phyloP scores from a whole-genome alignment of 257 asterid genomes.

The Nicotiana noctiflora region DNA sequence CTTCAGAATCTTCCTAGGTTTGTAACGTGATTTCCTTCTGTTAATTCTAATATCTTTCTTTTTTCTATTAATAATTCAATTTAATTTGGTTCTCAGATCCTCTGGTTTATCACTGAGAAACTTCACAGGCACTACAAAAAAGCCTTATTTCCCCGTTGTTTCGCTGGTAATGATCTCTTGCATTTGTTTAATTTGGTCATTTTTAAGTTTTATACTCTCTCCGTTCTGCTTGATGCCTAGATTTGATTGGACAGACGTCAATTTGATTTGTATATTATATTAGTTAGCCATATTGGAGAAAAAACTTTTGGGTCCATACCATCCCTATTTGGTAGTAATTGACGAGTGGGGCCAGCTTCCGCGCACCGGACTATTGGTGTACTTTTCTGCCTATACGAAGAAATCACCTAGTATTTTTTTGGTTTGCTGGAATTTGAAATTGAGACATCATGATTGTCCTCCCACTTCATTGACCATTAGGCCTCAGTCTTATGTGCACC shows the following conservation, averaged over 20 bases:
- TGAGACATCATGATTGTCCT: too few relatives aligned
- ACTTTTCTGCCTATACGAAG: too few relatives aligned
- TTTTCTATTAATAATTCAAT: neutral
- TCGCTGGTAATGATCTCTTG: constrained; percentile 33
- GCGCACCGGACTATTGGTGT: too few relatives aligned
- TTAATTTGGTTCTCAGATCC: constrained; percentile 36
- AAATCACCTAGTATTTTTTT: too few relatives aligned
- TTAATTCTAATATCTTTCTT: neutral
- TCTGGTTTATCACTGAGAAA: constrained; percentile 49
- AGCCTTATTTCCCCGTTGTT: constrained; percentile 23
- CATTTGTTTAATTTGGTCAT: neutral
- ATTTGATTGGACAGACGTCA: neutral
- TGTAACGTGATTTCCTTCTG: neutral
- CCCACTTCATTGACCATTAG: too few relatives aligned
- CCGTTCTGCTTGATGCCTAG: neutral
- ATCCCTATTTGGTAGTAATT: neutral
- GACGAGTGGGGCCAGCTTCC: too few relatives aligned
- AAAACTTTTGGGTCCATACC: neutral
- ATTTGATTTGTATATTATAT: neutral
- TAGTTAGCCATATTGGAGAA: neutral
- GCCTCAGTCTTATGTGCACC: too few relatives aligned
- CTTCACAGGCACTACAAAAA: constrained; percentile 32
- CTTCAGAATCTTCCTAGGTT: constrained; percentile 69
- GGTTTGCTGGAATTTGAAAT: too few relatives aligned
- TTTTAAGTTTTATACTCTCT: neutral